Evolutionary conservation across 371 early-diverging fungal genomes (phyloP).

Genomic region (Entomophthora muscae): DNA sequence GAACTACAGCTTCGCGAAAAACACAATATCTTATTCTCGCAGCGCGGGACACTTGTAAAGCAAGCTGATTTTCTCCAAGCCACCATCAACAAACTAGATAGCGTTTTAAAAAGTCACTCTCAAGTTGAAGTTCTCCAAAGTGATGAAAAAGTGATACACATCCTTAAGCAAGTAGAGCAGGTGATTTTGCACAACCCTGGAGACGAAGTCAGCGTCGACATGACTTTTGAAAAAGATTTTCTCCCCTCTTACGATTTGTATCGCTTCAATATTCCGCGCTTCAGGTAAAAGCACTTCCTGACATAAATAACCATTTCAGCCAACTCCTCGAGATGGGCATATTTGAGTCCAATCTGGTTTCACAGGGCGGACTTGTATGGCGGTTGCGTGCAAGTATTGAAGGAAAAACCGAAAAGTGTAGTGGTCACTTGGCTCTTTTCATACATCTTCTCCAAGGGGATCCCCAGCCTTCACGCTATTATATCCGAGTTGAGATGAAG

Average conservation of each 20-base stretch:
- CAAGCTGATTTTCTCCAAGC: background rate
- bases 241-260: background rate
- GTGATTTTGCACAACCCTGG: slow-evolving; percentile 7
- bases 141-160: background rate
- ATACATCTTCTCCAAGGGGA: slow-evolving; percentile 1
- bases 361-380: background rate
- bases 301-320: no score
- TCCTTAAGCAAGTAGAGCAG: slow-evolving; percentile 8
- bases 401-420: background rate
- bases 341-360: background rate
- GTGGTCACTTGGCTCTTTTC: background rate
- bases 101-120: background rate
- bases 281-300: background rate
- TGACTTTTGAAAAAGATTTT: slow-evolving; percentile 9
- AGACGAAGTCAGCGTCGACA: slow-evolving; percentile 4
- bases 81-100: background rate
- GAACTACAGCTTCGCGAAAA: slow-evolving; percentile 7
- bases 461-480: background rate
- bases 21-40: background rate
- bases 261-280: background rate
- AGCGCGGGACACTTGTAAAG: background rate
- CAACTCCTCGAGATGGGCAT: background rate
- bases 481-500: slow-evolving; percentile 4
- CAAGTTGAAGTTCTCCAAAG: slow-evolving; percentile 4
- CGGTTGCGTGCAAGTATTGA: background rate